Evolutionary conservation across 495 filamentous ascomycete species (phyloP), one percentile per base, ranked within the genome.

Genomic region (Corynascus novoguineensis): DNA sequence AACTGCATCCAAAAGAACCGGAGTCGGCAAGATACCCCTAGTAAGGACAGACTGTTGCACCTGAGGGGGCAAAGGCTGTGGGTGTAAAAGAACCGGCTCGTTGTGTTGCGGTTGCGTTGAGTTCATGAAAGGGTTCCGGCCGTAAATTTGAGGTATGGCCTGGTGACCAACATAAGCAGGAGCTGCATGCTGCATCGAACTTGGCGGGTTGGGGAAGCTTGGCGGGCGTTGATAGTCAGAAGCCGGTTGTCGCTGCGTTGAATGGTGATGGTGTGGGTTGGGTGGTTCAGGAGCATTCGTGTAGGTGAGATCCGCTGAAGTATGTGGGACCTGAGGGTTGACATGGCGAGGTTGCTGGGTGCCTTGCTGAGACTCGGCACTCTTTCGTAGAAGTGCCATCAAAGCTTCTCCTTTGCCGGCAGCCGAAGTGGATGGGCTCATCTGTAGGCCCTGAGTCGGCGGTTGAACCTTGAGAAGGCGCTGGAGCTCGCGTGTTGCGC

Each of bases 401-500:
- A 68, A 48, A 28, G 63, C 66, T 53, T 67, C 49, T 34, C 60
- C 68, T 62, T 66, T 78, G 25, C 72, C 68, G 9, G 61, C 44
- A 25, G 37, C 49, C 31, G 54, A 27, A 27, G 62, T 28, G 21
- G 66, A 42, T 25, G 61, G 58, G 59, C 59, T 61, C 49, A 52
- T 51, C 28, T 77, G 76, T 15, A 75, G 50, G 14, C 73, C 76
- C 55, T 79, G 67, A 0, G 73, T 75, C 0, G 74, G 69, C 15
- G 74, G 75, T 46, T 81, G 80, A 29, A 87, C 81, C 49, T 85
- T 83, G 24, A 90, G 75, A 9, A 89, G 68, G 10, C 78, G 79
- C 51, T 83, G 85, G 5, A 90, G 71, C 50, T 86, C 82, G 32
- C 73, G 72, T 2, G 80, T 84, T n/a, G 81, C 84, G 46, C 83